A percentile compares a stretch with the other conserved stretches of the same genome.
Evolutionary conservation across 306 rosid species (phyloP).

Genomic region (Prunus fruticosa): DNA sequence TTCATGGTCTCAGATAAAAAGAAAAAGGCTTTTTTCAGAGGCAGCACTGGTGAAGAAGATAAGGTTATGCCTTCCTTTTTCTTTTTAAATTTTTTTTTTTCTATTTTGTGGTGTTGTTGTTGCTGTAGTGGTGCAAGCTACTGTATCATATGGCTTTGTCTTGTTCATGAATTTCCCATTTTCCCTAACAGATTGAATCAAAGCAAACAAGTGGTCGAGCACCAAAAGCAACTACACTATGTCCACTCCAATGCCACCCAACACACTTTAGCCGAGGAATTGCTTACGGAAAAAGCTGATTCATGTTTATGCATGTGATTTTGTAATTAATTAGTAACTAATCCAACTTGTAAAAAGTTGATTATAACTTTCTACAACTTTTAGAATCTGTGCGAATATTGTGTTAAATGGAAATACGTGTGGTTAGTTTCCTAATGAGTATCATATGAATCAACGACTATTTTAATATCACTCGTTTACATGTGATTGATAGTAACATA

Average conservation of each 20-base stretch:
- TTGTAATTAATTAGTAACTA: no score
- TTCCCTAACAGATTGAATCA: slow-evolving; percentile 11
- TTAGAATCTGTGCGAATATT: no score
- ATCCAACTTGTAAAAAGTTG: no score
- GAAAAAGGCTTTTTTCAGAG: not conserved
- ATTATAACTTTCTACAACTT: no score
- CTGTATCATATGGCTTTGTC: slow-evolving; percentile 17
- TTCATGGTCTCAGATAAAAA: slow-evolving; percentile 26
- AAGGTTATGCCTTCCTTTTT: slow-evolving; percentile 26
- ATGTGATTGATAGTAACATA: no score
- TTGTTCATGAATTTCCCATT: slow-evolving; percentile 27
- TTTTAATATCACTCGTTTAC: no score
- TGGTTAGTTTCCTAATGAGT: no score
- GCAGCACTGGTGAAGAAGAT: slow-evolving; percentile 26
- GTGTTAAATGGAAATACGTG: no score
- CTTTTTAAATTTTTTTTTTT: not conserved
- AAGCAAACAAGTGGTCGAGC: not conserved
- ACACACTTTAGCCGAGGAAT: not conserved
- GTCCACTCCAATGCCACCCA: slow-evolving; percentile 18
- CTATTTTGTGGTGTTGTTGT: not conserved
- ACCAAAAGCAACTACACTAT: slow-evolving; percentile 3
- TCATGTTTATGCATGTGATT: not conserved
- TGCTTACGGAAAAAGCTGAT: not conserved
- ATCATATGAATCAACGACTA: no score
- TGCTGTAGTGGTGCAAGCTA: slow-evolving; percentile 31